Evolutionary conservation across 176 grass and related monocot genomes (phyloP), one percentile per base, ranked within the genome.

Genomic region (Microstegium vimineum): DNA sequence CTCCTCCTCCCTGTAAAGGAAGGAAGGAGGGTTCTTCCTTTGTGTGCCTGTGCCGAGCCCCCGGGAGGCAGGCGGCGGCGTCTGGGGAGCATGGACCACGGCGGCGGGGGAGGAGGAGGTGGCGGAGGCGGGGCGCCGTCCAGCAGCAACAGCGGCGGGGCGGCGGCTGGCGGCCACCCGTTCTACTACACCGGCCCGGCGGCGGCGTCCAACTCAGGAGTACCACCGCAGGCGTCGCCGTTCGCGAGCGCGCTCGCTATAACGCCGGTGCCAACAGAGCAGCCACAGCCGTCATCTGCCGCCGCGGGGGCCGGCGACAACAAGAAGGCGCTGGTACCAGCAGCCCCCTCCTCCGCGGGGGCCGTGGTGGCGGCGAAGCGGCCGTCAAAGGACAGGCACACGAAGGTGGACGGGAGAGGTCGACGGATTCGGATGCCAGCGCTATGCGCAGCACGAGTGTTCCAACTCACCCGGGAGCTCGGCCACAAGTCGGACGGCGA

Each of bases 401-500:
- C 97, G 17, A 99, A 99, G 86, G 97, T 99, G 54, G 97, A 99
- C 30, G 97, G 97, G 2, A 83, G 97, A 0, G 97, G 97, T 4
- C 78, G 97, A 18, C 81, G 97, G 82, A 99, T 99, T 69, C 93
- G 97, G 75, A 99, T 99, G 97, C 97, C 97, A 23, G 97, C 97
- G 18, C 68, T 99, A 76, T 99, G 93, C 77, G 97, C 97, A 47
- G 97, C 97, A 34, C 76, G 97, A 5, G 97, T 99, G 14, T 99
- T 99, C 81, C 97, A 99, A 87, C 91, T 99, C 5, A 99, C 97
- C 30, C 91, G 97, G 37, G 97, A 99, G 89, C 89, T 99, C 13
- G 93, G 87, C 2, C 97, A 99, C 85, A 99, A 99, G 89, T 96
- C 97, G 0, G 97, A 99, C 52, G 97, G 97, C 45, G 97, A 99